These are phyloP conservation scores for Salix dunnii DNA, from an alignment of 345 rosid species.

Conservation along the genomic window DNA sequence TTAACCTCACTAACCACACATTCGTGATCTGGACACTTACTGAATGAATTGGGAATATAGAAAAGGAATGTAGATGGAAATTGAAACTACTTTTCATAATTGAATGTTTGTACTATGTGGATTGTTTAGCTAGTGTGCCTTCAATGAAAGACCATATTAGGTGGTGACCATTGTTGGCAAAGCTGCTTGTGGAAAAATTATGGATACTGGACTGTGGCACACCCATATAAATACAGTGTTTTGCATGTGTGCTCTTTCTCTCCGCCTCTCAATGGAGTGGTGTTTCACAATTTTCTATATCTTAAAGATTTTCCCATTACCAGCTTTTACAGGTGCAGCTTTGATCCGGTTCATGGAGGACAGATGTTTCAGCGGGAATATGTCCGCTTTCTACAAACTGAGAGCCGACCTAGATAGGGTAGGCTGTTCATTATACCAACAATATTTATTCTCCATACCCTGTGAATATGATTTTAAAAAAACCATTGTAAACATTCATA, in stretches of 20 bases:
- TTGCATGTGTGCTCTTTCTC: too few species aligned
- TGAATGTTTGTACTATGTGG: too few species aligned
- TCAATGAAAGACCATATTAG: background rate
- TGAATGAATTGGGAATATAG: too few species aligned
- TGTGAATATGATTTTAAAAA: background rate
- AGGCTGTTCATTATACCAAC: background rate
- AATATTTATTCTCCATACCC: background rate
- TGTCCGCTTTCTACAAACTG: constrained; percentile 45
- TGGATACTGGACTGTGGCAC: background rate
- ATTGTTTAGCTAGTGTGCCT: background rate
- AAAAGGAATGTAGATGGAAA: too few species aligned
- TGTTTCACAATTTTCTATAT: background rate
- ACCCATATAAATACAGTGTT: background rate
- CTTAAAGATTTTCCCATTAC: background rate
- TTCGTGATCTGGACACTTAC: too few species aligned
- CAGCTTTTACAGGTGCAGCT: constrained; percentile 69
- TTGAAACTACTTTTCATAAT: too few species aligned
- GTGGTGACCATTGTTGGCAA: background rate
- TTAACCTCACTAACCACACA: too few species aligned
- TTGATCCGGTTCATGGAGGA: constrained; percentile 59
- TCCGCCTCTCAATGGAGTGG: too few species aligned
- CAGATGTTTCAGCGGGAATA: constrained; percentile 64
- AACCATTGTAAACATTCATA: too few species aligned
- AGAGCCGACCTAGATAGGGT: constrained; percentile 31
- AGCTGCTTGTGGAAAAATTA: background rate